Evolutionary conservation across 140 eudicot genomes (phyloP).

Genomic region (Stevia rebaudiana): DNA sequence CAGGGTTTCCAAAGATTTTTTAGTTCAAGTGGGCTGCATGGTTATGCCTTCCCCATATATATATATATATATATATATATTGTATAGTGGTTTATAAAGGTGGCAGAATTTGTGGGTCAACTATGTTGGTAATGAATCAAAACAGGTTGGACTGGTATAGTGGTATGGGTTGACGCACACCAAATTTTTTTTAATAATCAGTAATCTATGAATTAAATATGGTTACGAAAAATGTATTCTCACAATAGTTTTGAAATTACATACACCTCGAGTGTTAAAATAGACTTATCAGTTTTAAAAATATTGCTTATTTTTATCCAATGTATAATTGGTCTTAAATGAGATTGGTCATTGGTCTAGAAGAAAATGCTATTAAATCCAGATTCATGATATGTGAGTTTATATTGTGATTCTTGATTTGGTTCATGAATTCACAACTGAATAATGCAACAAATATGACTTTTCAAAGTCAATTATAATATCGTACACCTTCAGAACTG

Average conservation of each 20-base stretch:
- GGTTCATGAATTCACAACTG: not conserved
- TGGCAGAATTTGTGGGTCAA: not conserved
- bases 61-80: too few species aligned
- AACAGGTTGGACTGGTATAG: not conserved
- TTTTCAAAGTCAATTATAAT: not conserved
- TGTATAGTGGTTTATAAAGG: not conserved
- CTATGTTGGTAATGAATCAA: not conserved
- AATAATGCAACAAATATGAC: constrained; percentile 2
- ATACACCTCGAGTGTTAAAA: too few species aligned
- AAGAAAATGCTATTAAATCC: not conserved
- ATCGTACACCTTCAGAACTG: not conserved
- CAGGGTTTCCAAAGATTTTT: too few species aligned
- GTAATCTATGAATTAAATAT: not conserved
- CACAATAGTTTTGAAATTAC: too few species aligned
- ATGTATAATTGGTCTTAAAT: not conserved
- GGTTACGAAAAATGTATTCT: not conserved
- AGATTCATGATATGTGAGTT: too few species aligned
- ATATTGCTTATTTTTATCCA: not conserved
- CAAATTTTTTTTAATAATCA: not conserved
- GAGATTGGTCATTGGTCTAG: not conserved
- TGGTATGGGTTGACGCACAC: not conserved
- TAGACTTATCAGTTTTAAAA: too few species aligned
- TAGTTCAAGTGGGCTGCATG: too few species aligned
- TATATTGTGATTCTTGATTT: not conserved
- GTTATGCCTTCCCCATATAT: too few species aligned